These are phyloP conservation scores for Termitomyces sp. DNA, from an alignment of 768 basidiomycete genomes.

Conservation along the genomic window DNA sequence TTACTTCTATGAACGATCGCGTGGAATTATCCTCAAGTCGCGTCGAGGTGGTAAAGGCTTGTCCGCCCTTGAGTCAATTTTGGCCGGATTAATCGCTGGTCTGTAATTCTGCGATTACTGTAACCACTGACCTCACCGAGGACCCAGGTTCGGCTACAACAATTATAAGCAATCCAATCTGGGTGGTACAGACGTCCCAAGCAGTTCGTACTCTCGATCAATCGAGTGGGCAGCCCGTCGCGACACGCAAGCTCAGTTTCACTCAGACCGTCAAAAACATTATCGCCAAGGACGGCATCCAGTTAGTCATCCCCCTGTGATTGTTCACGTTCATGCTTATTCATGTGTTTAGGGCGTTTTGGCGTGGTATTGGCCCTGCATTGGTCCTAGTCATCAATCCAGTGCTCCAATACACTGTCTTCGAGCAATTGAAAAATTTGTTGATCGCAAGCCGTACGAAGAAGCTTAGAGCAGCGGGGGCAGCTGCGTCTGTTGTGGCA, in stretches of 20 bases:
- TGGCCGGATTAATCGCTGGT: conserved; percentile 88
- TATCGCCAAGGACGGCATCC: conserved; percentile 64
- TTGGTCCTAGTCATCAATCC: conserved; percentile 92
- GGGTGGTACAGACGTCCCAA: conserved; percentile 94
- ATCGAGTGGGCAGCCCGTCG: conserved; percentile 24
- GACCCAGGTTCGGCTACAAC: conserved; percentile 82
- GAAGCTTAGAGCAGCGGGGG: conserved; percentile 46
- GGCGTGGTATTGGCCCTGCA: conserved; percentile 93
- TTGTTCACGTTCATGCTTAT: background rate
- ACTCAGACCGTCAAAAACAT: conserved; percentile 68
- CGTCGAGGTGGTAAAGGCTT: conserved; percentile 64
- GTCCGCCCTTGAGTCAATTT: conserved; percentile 83
- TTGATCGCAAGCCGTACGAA: conserved; percentile 61
- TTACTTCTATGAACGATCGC: conserved; percentile 81
- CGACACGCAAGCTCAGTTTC: conserved; percentile 50
- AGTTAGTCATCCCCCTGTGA: conserved; percentile 23
- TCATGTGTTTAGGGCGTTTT: conserved; percentile 57
- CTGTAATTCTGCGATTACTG: conserved; percentile 5
- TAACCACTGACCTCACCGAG: background rate
- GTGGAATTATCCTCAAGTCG: conserved; percentile 52
- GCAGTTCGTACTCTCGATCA: conserved; percentile 57
- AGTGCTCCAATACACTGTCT: conserved; percentile 90
- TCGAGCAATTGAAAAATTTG: conserved; percentile 91
- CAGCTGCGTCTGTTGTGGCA: conserved; percentile 39
- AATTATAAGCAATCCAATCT: conserved; percentile 89